phyloP scores from a whole-genome alignment of 169 alveolate species.

The Cryptosporidium viatorum region DNA sequence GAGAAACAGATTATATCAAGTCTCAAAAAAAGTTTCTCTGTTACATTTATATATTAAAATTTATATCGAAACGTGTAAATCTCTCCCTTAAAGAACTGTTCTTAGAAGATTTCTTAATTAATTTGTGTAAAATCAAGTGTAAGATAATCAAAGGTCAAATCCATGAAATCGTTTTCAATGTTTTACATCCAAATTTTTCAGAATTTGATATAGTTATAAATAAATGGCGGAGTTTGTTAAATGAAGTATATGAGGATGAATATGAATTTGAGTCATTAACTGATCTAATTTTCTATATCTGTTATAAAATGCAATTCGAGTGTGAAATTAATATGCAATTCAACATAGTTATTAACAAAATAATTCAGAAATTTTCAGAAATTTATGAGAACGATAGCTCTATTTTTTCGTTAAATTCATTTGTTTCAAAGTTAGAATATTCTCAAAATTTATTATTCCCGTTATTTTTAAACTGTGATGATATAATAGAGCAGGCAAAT shows the following conservation, averaged over 20 bases:
- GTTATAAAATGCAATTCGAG: not conserved
- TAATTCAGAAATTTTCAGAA: constrained; percentile 11
- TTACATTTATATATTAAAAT: constrained; percentile 22
- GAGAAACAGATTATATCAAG: constrained; percentile 10
- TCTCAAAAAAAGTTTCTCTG: constrained; percentile 13
- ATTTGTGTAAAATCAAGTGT: not conserved
- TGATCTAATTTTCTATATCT: constrained; percentile 1
- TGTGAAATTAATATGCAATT: not conserved
- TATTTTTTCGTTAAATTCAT: not conserved
- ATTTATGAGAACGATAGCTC: not conserved
- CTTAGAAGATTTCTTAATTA: not conserved
- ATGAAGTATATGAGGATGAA: not conserved
- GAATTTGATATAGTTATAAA: constrained; percentile 7
- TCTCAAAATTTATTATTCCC: constrained; percentile 52
- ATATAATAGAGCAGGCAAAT: not conserved
- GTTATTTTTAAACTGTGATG: not conserved
- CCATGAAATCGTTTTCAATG: constrained; percentile 6
- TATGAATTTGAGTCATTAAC: constrained; percentile 8
- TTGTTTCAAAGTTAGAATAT: constrained; percentile 39
- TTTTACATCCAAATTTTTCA: not conserved
- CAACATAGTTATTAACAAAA: not conserved
- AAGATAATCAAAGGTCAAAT: constrained; percentile 23
- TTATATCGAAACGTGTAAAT: not conserved
- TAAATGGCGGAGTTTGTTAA: constrained; percentile 5
- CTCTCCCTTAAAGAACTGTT: constrained; percentile 6